Percentiles rank a stretch among this genome's conserved stretches.
Evolutionary conservation across 202 grass and related monocot genomes (phyloP).

Genomic region (Brachypodium distachyon): DNA sequence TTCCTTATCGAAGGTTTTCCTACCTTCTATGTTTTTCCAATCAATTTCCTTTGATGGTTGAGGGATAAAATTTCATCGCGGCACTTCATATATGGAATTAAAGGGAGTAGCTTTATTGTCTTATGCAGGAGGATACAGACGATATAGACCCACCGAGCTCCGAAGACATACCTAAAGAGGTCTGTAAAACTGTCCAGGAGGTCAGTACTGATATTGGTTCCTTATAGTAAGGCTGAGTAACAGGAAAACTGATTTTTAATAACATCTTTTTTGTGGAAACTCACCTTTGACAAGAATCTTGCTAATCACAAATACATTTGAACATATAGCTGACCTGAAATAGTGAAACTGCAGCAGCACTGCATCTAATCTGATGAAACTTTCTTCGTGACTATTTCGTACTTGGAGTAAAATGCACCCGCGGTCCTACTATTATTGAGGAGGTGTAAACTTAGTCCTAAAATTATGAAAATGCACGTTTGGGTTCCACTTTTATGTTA

Average conservation of each 20-base stretch:
- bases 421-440: no score
- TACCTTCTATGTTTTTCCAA: neutral
- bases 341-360: neutral
- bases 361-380: neutral
- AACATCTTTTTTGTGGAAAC: neutral
- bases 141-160: neutral
- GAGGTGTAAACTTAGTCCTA: no score
- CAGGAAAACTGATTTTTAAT: neutral
- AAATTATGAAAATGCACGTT: no score
- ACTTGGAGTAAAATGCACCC: no score
- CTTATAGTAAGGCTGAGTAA: neutral
- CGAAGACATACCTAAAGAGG: neutral
- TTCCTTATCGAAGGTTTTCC: neutral
- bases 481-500: no score
- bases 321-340: neutral
- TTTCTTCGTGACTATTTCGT: no score
- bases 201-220: constrained; percentile 16
- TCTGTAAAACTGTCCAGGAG: neutral
- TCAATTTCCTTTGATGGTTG: neutral
- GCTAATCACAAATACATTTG: neutral
- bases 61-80: neutral
- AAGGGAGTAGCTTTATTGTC: neutral
- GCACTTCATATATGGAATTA: neutral
- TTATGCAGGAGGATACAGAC: neutral
- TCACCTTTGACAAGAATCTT: neutral